Base-by-base conservation (phyloP, 2,329 filamentous ascomycete genomes). In the Ophidiomyces ophidiicola region DNA sequence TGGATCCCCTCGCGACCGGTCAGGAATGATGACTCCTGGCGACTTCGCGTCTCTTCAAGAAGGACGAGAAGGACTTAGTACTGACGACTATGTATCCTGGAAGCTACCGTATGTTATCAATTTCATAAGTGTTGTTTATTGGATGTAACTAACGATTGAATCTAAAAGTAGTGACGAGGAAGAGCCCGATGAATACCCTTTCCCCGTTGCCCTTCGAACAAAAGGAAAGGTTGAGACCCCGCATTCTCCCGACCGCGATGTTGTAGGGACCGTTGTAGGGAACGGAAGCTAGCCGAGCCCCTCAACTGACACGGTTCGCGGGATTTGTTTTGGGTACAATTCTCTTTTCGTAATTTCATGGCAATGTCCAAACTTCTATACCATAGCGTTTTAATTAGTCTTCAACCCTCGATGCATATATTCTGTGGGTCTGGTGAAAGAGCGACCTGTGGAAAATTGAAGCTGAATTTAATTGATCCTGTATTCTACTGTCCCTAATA, bases 21-120 rank as follows among this genome's bases (percentile, higher is more conserved):
- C 80, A 30, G 90, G 90, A 39, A 94, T 94, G 86, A 96, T 98
- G 90, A 98, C 90, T 1, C 90, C 90, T 5, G 90, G 90, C 32
- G 90, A 98, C 61, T 96, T 96, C 70, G 90, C 86, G 19, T 94
- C 85, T 50, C 68, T 98, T 41, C 90, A 96, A 63, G 90, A 98
- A 63, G 85, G 86, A 31, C 80, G 81, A 30, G 90, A 98, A 61
- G 87, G 88, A 1, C 66, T 98, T 50, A 90, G 73, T 65, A 96
- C 90, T 0, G 90, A 98, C 63, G 90, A 98, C 57, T 96, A 98
- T 60, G 85, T 96, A 54, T 82, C 88, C 21, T 98, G 90, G 90
- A 94, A 92, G 66, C 69, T 96, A 43, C 90, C 88, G 82, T 96
- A 74, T 81, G 87, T 86, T 41, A 6, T 29, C 20, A 45, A 23